Percentiles rank a stretch among this genome's conserved stretches.
These are phyloP conservation scores for Ophiostoma himal-ulmi DNA, from an alignment of 2,329 filamentous ascomycete genomes.

Conservation along the genomic window DNA sequence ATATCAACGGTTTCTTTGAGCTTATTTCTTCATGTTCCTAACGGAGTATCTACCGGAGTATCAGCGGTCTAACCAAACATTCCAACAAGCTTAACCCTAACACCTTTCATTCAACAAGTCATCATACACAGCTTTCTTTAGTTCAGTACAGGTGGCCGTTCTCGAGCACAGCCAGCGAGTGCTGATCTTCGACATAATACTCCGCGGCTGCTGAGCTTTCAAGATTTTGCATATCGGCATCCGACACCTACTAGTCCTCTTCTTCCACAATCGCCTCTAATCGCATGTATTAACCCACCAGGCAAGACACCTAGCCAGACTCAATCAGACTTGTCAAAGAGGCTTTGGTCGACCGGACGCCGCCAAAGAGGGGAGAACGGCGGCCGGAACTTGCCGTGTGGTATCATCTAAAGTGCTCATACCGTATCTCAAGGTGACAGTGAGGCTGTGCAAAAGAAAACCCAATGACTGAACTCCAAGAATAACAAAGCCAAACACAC, in stretches of 20 bases:
- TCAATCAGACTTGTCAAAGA: neutral
- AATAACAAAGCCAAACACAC: neutral
- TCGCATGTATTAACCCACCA: too few species aligned
- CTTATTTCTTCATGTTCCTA: neutral
- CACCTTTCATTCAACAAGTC: neutral
- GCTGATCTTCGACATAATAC: too few species aligned
- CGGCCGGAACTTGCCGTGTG: neutral
- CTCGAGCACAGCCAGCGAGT: too few species aligned
- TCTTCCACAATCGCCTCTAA: too few species aligned
- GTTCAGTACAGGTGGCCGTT: too few species aligned
- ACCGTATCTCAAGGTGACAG: neutral
- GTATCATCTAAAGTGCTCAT: neutral
- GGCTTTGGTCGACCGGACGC: too few species aligned
- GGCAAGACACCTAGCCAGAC: neutral
- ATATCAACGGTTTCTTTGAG: neutral
- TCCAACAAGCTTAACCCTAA: neutral
- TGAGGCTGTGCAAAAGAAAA: conserved; percentile 1
- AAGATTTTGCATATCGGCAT: too few species aligned
- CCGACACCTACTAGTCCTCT: too few species aligned
- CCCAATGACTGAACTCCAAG: neutral
- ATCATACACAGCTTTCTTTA: too few species aligned
- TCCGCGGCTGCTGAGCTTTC: too few species aligned
- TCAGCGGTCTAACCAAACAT: neutral
- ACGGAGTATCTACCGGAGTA: conserved; percentile 8
- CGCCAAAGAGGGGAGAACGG: neutral